These are phyloP conservation scores for Heterobasidion parviporum DNA, from an alignment of 1,284 basidiomycete species.

Conservation along the genomic window DNA sequence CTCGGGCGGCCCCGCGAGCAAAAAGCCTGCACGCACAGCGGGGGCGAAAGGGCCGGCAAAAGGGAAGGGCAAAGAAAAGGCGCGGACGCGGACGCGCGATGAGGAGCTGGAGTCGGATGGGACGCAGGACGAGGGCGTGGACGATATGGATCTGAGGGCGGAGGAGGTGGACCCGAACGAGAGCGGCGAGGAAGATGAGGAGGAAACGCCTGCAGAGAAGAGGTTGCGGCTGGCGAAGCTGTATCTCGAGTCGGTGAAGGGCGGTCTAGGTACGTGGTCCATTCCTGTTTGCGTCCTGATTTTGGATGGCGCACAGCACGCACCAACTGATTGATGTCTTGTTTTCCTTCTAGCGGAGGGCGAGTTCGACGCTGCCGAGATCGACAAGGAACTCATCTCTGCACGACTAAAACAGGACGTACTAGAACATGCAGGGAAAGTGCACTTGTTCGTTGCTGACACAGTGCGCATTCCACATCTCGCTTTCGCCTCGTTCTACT, in stretches of 20 bases:
- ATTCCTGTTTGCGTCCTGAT: background rate
- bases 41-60: conserved; percentile 11
- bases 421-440: conserved; percentile 73
- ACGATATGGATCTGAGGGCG: conserved; percentile 70
- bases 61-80: conserved; percentile 25
- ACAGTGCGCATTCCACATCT: conserved; percentile 33
- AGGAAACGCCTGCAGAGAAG: conserved; percentile 94
- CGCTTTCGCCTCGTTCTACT: background rate
- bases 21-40: conserved; percentile 16
- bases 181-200: conserved; percentile 73
- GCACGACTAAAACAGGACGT: conserved; percentile 87
- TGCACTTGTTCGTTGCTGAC: conserved; percentile 77
- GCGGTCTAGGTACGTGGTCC: conserved; percentile 51
- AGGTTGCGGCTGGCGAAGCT: conserved; percentile 83
- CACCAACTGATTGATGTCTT: background rate
- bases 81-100: conserved; percentile 31
- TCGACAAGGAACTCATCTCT: conserved; percentile 89
- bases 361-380: conserved; percentile 89
- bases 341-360: conserved; percentile 49
- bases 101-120: conserved; percentile 69
- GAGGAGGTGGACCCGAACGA: conserved; percentile 48
- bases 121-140: conserved; percentile 46
- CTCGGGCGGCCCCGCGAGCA: conserved; percentile 18
- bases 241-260: conserved; percentile 83
- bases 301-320: background rate